Evolutionary conservation across 768 basidiomycete species (phyloP).

Genomic region (Phanerodontia chrysosporium): DNA sequence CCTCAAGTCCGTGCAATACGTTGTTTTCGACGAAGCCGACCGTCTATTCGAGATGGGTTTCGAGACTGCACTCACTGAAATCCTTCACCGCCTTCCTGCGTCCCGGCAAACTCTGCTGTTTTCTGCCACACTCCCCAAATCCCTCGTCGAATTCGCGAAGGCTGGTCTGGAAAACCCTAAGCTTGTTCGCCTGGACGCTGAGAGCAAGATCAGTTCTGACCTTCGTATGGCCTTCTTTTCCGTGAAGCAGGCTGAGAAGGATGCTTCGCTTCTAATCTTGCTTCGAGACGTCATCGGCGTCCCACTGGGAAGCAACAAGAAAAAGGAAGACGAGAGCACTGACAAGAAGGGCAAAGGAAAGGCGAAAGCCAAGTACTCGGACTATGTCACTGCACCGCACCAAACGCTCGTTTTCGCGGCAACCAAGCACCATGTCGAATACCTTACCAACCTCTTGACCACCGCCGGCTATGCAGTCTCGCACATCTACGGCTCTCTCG

Average conservation of each 20-base stretch:
- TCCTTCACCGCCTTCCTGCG: conserved; percentile 81
- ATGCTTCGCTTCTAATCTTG: conserved; percentile 80
- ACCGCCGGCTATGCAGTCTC: conserved; percentile 86
- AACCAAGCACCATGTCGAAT: conserved; percentile 99
- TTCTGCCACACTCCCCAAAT: conserved; percentile 93
- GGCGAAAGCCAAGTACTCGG: conserved; percentile 38
- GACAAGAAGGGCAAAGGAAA: conserved; percentile 49
- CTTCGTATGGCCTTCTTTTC: conserved; percentile 93
- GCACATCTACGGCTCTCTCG: conserved; percentile 93
- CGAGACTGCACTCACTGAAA: conserved; percentile 86
- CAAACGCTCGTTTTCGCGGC: conserved; percentile 95
- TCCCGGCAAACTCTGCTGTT: conserved; percentile 91
- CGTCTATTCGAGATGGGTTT: conserved; percentile 99
- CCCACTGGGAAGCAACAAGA: conserved; percentile 47
- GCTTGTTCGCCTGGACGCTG: conserved; percentile 92
- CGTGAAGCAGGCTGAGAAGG: conserved; percentile 90
- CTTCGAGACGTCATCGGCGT: conserved; percentile 86
- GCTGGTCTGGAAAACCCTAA: conserved; percentile 92
- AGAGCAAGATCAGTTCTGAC: conserved; percentile 92
- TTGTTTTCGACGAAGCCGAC: conserved; percentile 98
- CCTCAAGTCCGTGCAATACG: conserved; percentile 79
- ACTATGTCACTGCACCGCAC: conserved; percentile 62
- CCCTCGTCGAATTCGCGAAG: conserved; percentile 97
- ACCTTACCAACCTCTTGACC: conserved; percentile 71
- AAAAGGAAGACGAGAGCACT: conserved; percentile 25